Percentiles rank a stretch among this genome's conserved stretches.
phyloP scores from a whole-genome alignment of 352 stramenopile species.

The Globisporangium splendens region DNA sequence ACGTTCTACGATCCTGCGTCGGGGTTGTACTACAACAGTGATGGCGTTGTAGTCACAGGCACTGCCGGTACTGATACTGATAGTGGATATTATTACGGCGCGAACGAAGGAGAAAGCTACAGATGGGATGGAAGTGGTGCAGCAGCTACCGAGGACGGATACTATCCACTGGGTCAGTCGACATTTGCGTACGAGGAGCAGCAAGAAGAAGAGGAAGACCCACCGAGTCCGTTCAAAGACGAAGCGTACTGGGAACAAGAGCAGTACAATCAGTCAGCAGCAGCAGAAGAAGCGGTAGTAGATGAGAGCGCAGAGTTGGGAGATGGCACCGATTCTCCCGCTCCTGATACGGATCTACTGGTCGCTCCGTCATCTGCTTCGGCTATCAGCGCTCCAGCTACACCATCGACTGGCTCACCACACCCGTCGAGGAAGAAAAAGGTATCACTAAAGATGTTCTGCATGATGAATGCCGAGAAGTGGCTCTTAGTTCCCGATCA shows the following conservation, averaged over 20 bases:
- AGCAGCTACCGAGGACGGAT: conserved; percentile 8
- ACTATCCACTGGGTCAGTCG: conserved; percentile 13
- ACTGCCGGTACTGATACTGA: not conserved
- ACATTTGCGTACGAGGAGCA: conserved; percentile 5
- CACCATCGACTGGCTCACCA: not conserved
- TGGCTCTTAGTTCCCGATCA: too few relatives aligned
- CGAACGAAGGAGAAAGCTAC: conserved; percentile 3
- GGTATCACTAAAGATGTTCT: not conserved
- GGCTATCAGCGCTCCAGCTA: not conserved
- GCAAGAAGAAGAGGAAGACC: conserved; percentile 4
- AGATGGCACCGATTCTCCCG: too few relatives aligned
- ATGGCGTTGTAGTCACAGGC: not conserved
- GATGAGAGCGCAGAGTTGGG: not conserved
- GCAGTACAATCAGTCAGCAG: conserved; percentile 19
- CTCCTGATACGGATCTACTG: too few relatives aligned
- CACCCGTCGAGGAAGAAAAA: not conserved
- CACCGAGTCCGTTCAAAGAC: conserved; percentile 33
- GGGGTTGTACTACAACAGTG: not conserved
- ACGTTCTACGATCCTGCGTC: not conserved
- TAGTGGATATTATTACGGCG: conserved; percentile 4
- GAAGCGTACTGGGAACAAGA: conserved; percentile 50
- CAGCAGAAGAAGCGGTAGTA: not conserved
- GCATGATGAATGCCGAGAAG: too few relatives aligned
- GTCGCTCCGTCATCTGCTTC: too few relatives aligned
- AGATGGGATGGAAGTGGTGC: not conserved